Evolutionary conservation across 2,329 filamentous ascomycete species (phyloP).

Genomic region (Hypoxylon sp.): DNA sequence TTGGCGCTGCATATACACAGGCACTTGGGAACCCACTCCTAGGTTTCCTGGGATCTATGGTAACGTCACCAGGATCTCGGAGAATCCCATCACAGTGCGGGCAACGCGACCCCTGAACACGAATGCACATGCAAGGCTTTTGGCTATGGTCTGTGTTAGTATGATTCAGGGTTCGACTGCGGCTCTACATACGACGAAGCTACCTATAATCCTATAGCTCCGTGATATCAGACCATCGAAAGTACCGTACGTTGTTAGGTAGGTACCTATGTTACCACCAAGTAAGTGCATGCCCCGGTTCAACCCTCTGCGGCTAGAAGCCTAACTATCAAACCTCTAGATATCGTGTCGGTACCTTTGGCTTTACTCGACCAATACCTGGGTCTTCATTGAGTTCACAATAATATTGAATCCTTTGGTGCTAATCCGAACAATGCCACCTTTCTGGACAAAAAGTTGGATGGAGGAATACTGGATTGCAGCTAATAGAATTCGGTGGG

Average conservation of each 20-base stretch:
- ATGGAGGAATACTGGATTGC: not conserved
- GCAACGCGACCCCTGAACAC: not conserved
- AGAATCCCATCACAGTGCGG: not conserved
- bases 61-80: constrained; percentile 7
- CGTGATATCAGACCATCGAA: not conserved
- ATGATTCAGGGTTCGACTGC: not conserved
- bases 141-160: not conserved
- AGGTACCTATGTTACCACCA: not conserved
- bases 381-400: not conserved
- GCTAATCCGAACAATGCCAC: not conserved
- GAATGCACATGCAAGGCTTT: not conserved
- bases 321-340: not conserved
- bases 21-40: not conserved
- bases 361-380: not conserved
- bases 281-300: not conserved
- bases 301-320: not conserved
- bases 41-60: not conserved
- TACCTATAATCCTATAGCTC: not conserved
- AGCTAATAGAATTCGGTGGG: not conserved
- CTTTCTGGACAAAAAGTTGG: not conserved
- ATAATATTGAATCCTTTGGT: not conserved
- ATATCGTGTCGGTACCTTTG: not conserved
- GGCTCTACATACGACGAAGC: not conserved
- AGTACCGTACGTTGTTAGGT: not conserved
- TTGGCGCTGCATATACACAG: not conserved